phyloP scores from a whole-genome alignment of 805 yeast species.

The Nakazawaea pomicola region DNA sequence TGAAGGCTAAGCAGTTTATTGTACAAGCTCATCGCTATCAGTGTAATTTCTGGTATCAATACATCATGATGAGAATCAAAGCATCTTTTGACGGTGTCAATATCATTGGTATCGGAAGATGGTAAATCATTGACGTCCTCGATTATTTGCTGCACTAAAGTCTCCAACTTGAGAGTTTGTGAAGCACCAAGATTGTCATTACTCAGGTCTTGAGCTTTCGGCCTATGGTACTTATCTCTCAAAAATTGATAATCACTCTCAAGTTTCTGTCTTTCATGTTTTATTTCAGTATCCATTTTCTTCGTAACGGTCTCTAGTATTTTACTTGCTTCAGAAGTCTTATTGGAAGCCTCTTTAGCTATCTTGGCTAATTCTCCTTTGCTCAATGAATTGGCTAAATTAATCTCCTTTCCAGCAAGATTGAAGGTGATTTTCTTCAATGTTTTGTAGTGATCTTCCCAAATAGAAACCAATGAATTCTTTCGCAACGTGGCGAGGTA shows the following conservation, averaged over 20 bases:
- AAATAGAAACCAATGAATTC: slow-evolving; percentile 37
- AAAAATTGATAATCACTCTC: slow-evolving; percentile 36
- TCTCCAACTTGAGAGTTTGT: slow-evolving; percentile 16
- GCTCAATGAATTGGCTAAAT: slow-evolving; percentile 30
- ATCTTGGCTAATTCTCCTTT: slow-evolving; percentile 22
- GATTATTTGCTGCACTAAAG: slow-evolving; percentile 18
- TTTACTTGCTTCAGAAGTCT: slow-evolving; percentile 16
- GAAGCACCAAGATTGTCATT: slow-evolving; percentile 9
- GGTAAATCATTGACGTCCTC: slow-evolving; percentile 21
- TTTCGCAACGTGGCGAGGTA: slow-evolving; percentile 29
- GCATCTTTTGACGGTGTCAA: background rate
- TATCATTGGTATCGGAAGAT: slow-evolving; percentile 17
- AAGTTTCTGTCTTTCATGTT: slow-evolving; percentile 28
- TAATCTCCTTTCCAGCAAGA: slow-evolving; percentile 17
- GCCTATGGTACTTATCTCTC: slow-evolving; percentile 25
- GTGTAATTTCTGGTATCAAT: slow-evolving; percentile 26
- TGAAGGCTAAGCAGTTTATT: slow-evolving; percentile 32
- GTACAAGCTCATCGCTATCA: slow-evolving; percentile 30
- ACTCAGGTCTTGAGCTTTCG: background rate
- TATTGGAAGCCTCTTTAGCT: slow-evolving; percentile 26
- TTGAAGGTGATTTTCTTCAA: slow-evolving; percentile 23
- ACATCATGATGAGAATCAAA: slow-evolving; percentile 13
- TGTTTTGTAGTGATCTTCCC: slow-evolving; percentile 30
- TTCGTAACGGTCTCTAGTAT: slow-evolving; percentile 26
- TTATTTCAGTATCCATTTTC: slow-evolving; percentile 32